These are phyloP conservation scores for Abelmoschus esculentus DNA, from an alignment of 345 rosid species.

Conservation along the genomic window DNA sequence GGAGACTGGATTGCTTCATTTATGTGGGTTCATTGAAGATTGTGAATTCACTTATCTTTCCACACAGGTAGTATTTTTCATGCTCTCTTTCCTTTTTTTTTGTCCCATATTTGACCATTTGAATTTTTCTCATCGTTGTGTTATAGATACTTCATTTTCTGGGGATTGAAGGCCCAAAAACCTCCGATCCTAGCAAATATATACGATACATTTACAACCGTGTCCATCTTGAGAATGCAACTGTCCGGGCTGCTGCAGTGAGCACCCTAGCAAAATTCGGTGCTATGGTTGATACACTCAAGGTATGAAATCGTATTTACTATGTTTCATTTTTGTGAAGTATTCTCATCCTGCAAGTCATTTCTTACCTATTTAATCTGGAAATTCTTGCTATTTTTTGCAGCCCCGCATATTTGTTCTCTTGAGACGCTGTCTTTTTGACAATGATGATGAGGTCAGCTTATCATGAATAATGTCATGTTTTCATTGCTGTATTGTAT, in stretches of 20 bases:
- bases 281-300: conserved; percentile 78
- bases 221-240: conserved; percentile 97
- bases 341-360: background rate
- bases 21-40: conserved; percentile 97
- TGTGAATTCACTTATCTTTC: conserved; percentile 99
- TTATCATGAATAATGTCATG: background rate
- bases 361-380: background rate
- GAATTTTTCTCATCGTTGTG: conserved; percentile 3
- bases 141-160: conserved; percentile 90
- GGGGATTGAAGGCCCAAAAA: conserved; percentile 92
- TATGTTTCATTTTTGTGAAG: background rate
- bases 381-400: conserved; percentile 6
- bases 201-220: conserved; percentile 95
- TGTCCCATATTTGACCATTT: background rate
- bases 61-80: conserved; percentile 55
- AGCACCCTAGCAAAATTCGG: conserved; percentile 95
- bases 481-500: background rate
- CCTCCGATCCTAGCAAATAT: conserved; percentile 91
- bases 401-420: conserved; percentile 88
- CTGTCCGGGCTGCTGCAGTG: conserved; percentile 96
- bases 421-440: conserved; percentile 84
- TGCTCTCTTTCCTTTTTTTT: background rate
- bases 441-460: conserved; percentile 95
- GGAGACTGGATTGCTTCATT: conserved; percentile 94
- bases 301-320: conserved; percentile 37